Conservation (phyloP, 2,329 filamentous ascomycete genomes). For the Epichloe typhina region DNA sequence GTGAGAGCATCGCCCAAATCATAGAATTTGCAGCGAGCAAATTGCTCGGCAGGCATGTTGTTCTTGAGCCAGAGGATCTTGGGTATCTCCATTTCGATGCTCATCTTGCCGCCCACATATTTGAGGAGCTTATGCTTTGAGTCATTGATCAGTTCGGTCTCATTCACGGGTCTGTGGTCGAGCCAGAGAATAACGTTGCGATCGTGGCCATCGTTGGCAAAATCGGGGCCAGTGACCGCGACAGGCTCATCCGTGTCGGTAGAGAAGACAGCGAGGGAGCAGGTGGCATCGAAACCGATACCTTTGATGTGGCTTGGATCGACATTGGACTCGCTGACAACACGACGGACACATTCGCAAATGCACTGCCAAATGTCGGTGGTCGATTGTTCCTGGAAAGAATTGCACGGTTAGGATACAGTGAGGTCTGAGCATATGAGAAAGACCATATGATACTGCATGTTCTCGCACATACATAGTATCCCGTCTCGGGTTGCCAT, state of each 20-base stretch:
- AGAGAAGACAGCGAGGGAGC: conserved; percentile 84
- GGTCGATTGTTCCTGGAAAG: conserved; percentile 77
- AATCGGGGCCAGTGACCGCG: conserved; percentile 78
- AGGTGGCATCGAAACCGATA: conserved; percentile 97
- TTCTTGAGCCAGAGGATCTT: conserved; percentile 99
- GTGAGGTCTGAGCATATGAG: background rate
- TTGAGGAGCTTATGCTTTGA: conserved; percentile 86
- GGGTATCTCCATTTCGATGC: conserved; percentile 98
- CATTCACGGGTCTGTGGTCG: conserved; percentile 80
- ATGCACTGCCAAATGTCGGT: conserved; percentile 95
- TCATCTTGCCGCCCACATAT: conserved; percentile 97
- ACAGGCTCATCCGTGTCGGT: conserved; percentile 83
- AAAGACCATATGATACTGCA: background rate
- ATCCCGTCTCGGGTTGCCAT: conserved; percentile 64
- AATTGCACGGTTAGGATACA: background rate
- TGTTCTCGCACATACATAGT: conserved; percentile 42
- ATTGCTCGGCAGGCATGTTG: conserved; percentile 86
- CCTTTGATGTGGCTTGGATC: conserved; percentile 66
- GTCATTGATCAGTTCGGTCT: conserved; percentile 86
- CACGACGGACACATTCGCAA: conserved; percentile 72
- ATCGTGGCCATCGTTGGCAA: conserved; percentile 62
- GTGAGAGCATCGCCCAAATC: conserved; percentile 88
- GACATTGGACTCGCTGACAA: conserved; percentile 69
- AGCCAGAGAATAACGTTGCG: conserved; percentile 96
- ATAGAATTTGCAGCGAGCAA: conserved; percentile 92